Percentiles rank a stretch among this genome's conserved stretches.
Conservation (phyloP, 2,329 filamentous ascomycete species). For the Ambrosiella beaveri region DNA sequence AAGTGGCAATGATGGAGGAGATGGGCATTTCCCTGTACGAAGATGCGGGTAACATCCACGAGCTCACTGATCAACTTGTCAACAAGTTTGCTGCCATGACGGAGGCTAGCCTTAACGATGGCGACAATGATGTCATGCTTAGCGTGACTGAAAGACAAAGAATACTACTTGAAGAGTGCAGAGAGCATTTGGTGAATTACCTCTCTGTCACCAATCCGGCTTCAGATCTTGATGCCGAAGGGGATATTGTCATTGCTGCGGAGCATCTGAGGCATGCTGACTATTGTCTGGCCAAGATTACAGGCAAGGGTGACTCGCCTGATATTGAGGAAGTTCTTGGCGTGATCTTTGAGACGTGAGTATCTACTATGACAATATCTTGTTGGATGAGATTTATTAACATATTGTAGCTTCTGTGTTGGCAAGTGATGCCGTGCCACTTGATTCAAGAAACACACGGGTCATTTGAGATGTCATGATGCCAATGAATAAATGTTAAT, state of each 20-base stretch:
- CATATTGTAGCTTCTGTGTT: constrained; percentile 32
- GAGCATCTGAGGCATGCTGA: constrained; percentile 75
- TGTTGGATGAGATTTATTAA: neutral
- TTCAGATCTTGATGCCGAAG: constrained; percentile 27
- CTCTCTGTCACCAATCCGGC: constrained; percentile 35
- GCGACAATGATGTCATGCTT: constrained; percentile 33
- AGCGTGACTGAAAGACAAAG: constrained; percentile 84
- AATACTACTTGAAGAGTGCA: constrained; percentile 59
- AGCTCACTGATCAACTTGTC: constrained; percentile 51
- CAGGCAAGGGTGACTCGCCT: constrained; percentile 64
- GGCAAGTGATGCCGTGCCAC: constrained; percentile 17
- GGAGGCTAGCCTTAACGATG: constrained; percentile 11
- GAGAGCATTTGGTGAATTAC: constrained; percentile 56
- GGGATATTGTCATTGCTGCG: constrained; percentile 78
- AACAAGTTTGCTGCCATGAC: constrained; percentile 55
- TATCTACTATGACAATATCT: constrained; percentile 15
- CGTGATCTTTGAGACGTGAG: constrained; percentile 93
- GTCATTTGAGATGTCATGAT: neutral
- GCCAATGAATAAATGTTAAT: neutral
- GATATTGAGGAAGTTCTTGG: constrained; percentile 93
- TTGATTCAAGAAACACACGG: neutral
- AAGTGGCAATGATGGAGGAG: constrained; percentile 51
- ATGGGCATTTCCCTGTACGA: constrained; percentile 25
- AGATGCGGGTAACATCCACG: constrained; percentile 49
- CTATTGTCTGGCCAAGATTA: constrained; percentile 67